Evolutionary conservation across 257 asterid genomes (phyloP).

Genomic region (Solanum etuberosum): DNA sequence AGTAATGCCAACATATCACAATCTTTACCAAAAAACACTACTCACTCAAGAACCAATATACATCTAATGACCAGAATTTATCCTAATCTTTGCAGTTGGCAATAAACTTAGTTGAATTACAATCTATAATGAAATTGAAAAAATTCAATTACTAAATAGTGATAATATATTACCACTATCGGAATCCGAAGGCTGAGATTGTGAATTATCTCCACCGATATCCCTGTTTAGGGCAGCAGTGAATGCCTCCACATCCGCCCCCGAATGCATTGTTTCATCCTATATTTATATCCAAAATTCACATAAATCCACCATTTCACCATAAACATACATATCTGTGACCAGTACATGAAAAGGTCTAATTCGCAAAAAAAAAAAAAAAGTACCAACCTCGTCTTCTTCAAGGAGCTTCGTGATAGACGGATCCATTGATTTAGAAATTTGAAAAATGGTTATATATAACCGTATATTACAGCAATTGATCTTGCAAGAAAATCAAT

Average conservation of each 20-base stretch:
- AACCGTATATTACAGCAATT: not conserved
- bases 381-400: conserved; percentile 67
- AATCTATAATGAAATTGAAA: not conserved
- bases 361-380: not conserved
- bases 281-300: conserved; percentile 12
- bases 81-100: not conserved
- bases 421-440: conserved; percentile 45
- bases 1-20: not conserved
- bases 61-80: not conserved
- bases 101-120: not conserved
- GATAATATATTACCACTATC: conserved; percentile 22
- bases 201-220: conserved; percentile 61
- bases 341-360: not conserved
- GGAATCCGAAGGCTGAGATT: conserved; percentile 44
- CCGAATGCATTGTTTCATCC: conserved; percentile 98
- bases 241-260: conserved; percentile 94
- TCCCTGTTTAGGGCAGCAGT: conserved; percentile 87
- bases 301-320: not conserved
- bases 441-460: not conserved
- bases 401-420: conserved; percentile 73
- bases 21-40: not conserved
- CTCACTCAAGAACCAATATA: not conserved
- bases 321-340: not conserved
- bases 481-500: too few species aligned
- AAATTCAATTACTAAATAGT: not conserved